Percentiles rank a stretch among this genome's conserved stretches.
Conservation (phyloP, 345 rosid species). For the Ceriops decandra region DNA sequence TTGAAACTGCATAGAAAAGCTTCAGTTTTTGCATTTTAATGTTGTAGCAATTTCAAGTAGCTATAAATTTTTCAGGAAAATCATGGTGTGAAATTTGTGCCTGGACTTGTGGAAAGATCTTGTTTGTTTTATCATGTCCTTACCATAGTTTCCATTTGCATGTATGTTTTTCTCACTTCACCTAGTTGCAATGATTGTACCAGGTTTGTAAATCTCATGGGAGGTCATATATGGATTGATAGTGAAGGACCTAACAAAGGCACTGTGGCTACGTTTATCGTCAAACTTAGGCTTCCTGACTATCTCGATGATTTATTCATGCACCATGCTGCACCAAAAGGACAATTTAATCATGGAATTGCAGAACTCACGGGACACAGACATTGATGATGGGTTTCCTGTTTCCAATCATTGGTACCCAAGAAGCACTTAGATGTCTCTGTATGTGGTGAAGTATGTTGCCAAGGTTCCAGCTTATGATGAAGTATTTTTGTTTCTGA, state of each 20-base stretch:
- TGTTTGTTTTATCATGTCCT: background rate
- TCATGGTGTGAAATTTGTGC: background rate
- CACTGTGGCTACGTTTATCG: conserved; percentile 51
- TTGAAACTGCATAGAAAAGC: background rate
- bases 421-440: conserved; percentile 38
- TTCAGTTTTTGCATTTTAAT: background rate
- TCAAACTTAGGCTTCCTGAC: conserved; percentile 62
- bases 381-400: conserved; percentile 19
- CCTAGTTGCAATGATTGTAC: conserved; percentile 18
- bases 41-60: background rate
- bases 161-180: background rate
- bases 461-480: background rate
- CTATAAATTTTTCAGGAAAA: background rate
- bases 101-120: background rate
- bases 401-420: conserved; percentile 36
- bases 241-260: conserved; percentile 86
- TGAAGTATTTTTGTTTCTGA: background rate
- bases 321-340: conserved; percentile 38
- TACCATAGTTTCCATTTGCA: background rate
- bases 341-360: conserved; percentile 50
- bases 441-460: too few species aligned
- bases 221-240: conserved; percentile 86
- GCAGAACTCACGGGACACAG: conserved; percentile 38
- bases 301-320: conserved; percentile 33
- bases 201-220: conserved; percentile 92